Percentiles rank a stretch among this genome's conserved stretches.
phyloP scores from a whole-genome alignment of 2,329 filamentous ascomycete species.

The Aspergillus texensis region DNA sequence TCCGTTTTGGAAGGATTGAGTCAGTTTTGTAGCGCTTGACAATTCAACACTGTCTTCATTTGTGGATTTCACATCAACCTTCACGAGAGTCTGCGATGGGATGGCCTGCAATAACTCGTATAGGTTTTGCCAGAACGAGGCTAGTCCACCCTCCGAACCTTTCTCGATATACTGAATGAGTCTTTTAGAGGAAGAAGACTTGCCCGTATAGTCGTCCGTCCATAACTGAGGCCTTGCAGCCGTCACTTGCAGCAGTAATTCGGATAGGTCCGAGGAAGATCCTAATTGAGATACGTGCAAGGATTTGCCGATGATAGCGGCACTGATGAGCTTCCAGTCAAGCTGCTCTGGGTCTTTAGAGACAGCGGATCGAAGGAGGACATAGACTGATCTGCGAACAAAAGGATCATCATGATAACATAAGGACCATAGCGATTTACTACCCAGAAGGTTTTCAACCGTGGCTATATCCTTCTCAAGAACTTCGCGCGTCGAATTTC shows the following conservation, averaged over 20 bases:
- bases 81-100: slow-evolving; percentile 52
- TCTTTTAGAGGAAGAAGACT: slow-evolving; percentile 58
- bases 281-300: slow-evolving; percentile 72
- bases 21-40: slow-evolving; percentile 62
- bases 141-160: slow-evolving; percentile 77
- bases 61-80: slow-evolving; percentile 26
- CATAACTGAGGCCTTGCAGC: slow-evolving; percentile 69
- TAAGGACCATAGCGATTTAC: slow-evolving; percentile 64
- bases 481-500: slow-evolving; percentile 48
- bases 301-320: slow-evolving; percentile 73
- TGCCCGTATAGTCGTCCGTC: slow-evolving; percentile 65
- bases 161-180: slow-evolving; percentile 75
- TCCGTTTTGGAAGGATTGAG: slow-evolving; percentile 70
- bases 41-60: slow-evolving; percentile 30
- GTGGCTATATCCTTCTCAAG: slow-evolving; percentile 61
- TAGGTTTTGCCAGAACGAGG: slow-evolving; percentile 73
- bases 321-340: slow-evolving; percentile 69
- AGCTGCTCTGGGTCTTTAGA: slow-evolving; percentile 49
- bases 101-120: slow-evolving; percentile 61
- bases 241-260: slow-evolving; percentile 69
- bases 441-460: slow-evolving; percentile 68
- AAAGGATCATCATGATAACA: slow-evolving; percentile 58
- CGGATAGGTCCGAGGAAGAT: slow-evolving; percentile 72
- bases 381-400: slow-evolving; percentile 61
- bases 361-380: slow-evolving; percentile 55